Percentiles rank a stretch among this genome's conserved stretches.
These are phyloP conservation scores for Amesomyces nigricolor DNA, from an alignment of 2,329 filamentous ascomycete genomes.

Conservation along the genomic window DNA sequence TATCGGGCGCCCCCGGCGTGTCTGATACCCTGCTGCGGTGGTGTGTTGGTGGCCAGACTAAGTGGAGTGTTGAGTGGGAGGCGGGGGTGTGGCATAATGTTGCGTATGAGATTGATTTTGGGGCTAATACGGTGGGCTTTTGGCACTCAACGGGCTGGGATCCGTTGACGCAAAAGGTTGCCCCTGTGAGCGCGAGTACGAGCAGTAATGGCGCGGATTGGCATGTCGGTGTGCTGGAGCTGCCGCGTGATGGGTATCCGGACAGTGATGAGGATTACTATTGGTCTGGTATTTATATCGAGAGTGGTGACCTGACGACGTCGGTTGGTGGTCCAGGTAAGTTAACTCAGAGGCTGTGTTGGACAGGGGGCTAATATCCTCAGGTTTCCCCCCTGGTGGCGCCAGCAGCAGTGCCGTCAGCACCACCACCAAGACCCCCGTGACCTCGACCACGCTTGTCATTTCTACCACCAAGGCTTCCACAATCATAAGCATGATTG, in stretches of 20 bases:
- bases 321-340: conserved; percentile 26
- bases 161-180: conserved; percentile 52
- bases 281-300: conserved; percentile 67
- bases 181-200: conserved; percentile 53
- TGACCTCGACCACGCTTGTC: conserved; percentile 17
- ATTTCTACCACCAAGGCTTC: conserved; percentile 13
- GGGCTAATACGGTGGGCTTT: conserved; percentile 55
- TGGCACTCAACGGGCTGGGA: conserved; percentile 63
- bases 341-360: not conserved
- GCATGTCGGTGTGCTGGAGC: conserved; percentile 65
- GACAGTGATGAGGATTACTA: conserved; percentile 60
- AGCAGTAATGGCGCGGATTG: conserved; percentile 65
- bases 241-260: conserved; percentile 52
- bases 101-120: conserved; percentile 68
- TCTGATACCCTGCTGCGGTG: conserved; percentile 54
- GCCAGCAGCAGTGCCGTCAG: conserved; percentile 9
- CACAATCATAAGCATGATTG: not conserved
- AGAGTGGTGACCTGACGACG: conserved; percentile 43
- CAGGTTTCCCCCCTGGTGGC: conserved; percentile 16
- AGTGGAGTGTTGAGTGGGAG: conserved; percentile 59
- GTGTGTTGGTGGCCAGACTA: conserved; percentile 53
- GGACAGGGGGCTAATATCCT: not conserved
- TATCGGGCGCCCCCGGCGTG: conserved; percentile 42
- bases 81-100: conserved; percentile 69
- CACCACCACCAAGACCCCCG: conserved; percentile 6